phyloP scores from a whole-genome alignment of 495 filamentous ascomycete genomes.

The Eremomyces bilateralis region DNA sequence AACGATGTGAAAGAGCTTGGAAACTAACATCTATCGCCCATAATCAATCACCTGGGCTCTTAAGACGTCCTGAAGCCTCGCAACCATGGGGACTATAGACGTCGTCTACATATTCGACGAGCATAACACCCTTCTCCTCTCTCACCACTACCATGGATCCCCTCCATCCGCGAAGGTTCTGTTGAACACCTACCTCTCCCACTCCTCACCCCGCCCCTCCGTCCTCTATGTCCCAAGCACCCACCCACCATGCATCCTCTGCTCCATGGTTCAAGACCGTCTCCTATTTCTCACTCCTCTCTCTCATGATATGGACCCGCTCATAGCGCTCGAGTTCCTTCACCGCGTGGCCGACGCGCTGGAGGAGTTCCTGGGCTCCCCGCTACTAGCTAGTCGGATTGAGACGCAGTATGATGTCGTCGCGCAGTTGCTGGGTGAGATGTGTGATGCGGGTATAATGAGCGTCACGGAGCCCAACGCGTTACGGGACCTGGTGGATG shows the following conservation, averaged over 20 bases:
- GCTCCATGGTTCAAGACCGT: constrained; percentile 68
- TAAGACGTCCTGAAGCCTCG: no score
- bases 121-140: constrained; percentile 45
- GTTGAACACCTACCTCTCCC: constrained; percentile 69
- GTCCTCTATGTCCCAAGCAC: constrained; percentile 65
- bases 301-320: constrained; percentile 67
- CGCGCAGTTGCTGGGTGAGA: constrained; percentile 79
- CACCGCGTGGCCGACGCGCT: constrained; percentile 83
- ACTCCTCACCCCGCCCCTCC: constrained; percentile 63
- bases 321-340: constrained; percentile 91
- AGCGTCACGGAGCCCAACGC: constrained; percentile 87
- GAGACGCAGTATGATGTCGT: constrained; percentile 84
- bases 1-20: no score
- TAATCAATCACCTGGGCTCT: no score
- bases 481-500: constrained; percentile 74
- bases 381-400: constrained; percentile 64
- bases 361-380: constrained; percentile 88
- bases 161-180: constrained; percentile 57
- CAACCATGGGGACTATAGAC: constrained; percentile 48
- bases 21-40: no score
- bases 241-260: constrained; percentile 71
- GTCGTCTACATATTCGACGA: constrained; percentile 94
- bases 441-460: constrained; percentile 86
- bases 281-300: constrained; percentile 69
- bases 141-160: constrained; percentile 48